Evolutionary conservation across 768 basidiomycete genomes (phyloP).

Genomic region (Calvatia gigantea): DNA sequence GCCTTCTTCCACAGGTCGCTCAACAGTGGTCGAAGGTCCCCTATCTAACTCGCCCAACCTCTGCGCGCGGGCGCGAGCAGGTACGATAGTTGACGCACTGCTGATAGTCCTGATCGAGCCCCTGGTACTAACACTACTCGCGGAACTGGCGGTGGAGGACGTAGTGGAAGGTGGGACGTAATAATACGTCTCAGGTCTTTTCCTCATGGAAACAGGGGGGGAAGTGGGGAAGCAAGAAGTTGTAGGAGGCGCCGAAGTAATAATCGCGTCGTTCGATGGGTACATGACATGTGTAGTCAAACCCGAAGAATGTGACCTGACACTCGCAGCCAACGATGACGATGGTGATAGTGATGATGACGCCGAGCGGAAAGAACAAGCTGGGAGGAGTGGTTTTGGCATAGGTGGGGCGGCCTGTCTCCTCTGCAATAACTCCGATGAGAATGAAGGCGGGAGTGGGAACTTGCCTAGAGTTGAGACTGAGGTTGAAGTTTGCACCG

Average conservation of each 20-base stretch:
- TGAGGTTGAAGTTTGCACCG: neutral
- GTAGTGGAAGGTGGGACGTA: conserved; percentile 3
- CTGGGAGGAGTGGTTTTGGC: neutral
- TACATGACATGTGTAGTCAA: neutral
- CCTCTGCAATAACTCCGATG: conserved; percentile 2
- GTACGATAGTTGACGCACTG: conserved; percentile 4
- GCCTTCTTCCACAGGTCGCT: neutral
- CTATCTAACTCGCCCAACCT: neutral
- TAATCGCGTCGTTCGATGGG: neutral
- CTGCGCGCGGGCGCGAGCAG: neutral
- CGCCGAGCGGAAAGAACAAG: neutral
- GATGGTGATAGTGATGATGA: neutral
- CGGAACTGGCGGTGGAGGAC: neutral
- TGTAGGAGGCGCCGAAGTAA: neutral
- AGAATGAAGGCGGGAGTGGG: conserved; percentile 9
- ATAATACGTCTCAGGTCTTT: neutral
- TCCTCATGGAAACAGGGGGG: neutral
- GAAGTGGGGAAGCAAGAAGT: neutral
- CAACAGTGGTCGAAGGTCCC: neutral
- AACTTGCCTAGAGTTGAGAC: conserved; percentile 8
- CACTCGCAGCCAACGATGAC: neutral
- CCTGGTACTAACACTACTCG: neutral
- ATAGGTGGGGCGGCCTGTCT: conserved; percentile 2
- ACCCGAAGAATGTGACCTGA: neutral
- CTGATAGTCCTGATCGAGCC: neutral